Base-by-base conservation (phyloP, 345 rosid species). In the Populus nigra region DNA sequence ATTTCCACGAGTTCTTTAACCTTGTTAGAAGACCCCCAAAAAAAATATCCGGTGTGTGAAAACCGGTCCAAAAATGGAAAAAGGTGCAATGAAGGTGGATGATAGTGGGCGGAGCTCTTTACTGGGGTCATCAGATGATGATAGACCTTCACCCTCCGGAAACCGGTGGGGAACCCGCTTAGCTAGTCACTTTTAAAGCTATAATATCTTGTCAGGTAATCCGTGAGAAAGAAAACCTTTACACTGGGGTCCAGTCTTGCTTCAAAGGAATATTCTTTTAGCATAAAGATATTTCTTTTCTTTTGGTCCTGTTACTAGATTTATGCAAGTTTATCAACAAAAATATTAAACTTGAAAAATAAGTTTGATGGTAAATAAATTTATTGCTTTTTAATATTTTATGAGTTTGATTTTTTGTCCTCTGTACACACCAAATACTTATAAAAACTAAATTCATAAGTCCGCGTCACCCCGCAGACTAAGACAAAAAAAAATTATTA, bases 391-490 rank as follows among this genome's bases (percentile, higher is more conserved):
- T 45, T 10, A 38, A 5, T 38, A 7, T 38, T 41, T 41, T 9
- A 8, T 0, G 5, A 10, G 16, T 45, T 3, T 45, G 0, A 45
- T 3, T 45, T 13, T 13, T 11, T 12, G 11, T 43, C 11, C 0
- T 41, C 45, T 2, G 36, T 0, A 9, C 45, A 41, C 11, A 2
- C 45, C 45, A 41, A 41, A 10, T 9, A 41, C 2, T 41, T 41
- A 10, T 11, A 41, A 41, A 41, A 41, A 41, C 13, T 41, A 2
- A 9, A 33, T 33, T 33, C 4, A 33, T 33, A 33, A 33, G 36
- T 33, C 5, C 0, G 5, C 36, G 4, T 33, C 5, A 33, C 36
- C 4, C 5, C 5, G 0, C 1, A 5, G 36, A 0, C 5, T 4
- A 0, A 39, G 43, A 9, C 0, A 2, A 2, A 1, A 2, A 8